Evolutionary conservation across 2,329 filamentous ascomycete species (phyloP).

Genomic region (Epichloe glyceriae): DNA sequence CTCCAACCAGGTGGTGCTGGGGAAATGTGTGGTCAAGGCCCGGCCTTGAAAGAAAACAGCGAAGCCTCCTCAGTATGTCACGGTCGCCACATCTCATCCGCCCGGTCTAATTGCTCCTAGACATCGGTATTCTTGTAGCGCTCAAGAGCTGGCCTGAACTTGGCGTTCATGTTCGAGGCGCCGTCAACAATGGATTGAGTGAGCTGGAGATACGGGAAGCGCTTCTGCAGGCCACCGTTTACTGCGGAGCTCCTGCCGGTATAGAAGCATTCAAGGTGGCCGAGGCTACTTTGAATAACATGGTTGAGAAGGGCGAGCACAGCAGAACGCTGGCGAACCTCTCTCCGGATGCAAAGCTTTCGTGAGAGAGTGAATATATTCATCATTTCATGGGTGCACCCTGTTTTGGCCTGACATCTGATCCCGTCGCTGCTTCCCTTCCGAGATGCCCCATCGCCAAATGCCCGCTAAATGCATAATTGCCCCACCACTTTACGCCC

Average conservation of each 20-base stretch:
- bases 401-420: too few relatives aligned
- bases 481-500: conserved; percentile 4
- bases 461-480: neutral
- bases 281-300: conserved; percentile 13
- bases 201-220: conserved; percentile 44
- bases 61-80: conserved; percentile 28
- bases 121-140: conserved; percentile 46
- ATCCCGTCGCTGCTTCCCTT: too few relatives aligned
- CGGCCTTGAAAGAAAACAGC: conserved; percentile 45
- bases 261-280: conserved; percentile 22
- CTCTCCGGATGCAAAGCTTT: neutral
- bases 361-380: neutral
- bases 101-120: neutral
- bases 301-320: conserved; percentile 14
- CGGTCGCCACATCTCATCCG: neutral
- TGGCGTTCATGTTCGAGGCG: conserved; percentile 46
- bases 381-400: too few relatives aligned
- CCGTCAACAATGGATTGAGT: conserved; percentile 45
- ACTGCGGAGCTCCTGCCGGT: conserved; percentile 27
- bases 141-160: conserved; percentile 46
- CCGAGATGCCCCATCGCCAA: too few relatives aligned
- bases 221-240: conserved; percentile 29
- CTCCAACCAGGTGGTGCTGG: conserved; percentile 31
- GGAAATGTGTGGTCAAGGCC: conserved; percentile 49
- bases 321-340: neutral